phyloP scores from a whole-genome alignment of 371 early-diverging fungal species.

The Batkoa obscura region DNA sequence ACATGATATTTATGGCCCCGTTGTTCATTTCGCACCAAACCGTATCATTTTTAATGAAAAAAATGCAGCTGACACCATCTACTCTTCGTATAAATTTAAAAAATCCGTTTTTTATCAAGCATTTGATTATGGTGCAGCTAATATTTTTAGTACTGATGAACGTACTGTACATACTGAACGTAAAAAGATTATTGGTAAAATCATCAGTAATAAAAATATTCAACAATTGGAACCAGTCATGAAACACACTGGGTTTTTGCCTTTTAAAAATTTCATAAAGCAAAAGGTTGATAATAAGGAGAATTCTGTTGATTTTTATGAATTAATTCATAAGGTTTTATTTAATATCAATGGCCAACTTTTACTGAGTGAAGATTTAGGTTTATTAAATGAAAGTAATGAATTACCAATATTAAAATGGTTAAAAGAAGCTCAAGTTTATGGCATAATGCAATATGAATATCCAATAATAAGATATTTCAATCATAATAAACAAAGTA shows the following conservation, averaged over 20 bases:
- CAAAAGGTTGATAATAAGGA: too few relatives aligned
- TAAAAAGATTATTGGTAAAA: not conserved
- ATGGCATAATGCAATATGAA: not conserved
- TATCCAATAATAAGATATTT: conserved; percentile 7
- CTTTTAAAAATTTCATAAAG: too few relatives aligned
- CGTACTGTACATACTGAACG: not conserved
- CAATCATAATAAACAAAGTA: too few relatives aligned
- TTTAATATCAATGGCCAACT: conserved; percentile 26
- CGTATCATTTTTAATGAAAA: not conserved
- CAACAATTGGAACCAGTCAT: too few relatives aligned
- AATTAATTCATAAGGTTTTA: not conserved
- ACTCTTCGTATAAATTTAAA: not conserved
- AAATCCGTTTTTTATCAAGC: not conserved
- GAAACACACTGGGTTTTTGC: too few relatives aligned
- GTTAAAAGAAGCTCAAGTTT: not conserved
- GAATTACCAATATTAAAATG: conserved; percentile 7
- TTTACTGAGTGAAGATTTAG: conserved; percentile 23
- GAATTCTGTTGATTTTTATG: conserved; percentile 8
- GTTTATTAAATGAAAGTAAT: conserved; percentile 18
- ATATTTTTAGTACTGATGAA: not conserved
- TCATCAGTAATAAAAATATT: too few relatives aligned
- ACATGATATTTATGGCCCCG: not conserved
- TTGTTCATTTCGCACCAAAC: not conserved
- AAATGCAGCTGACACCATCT: not conserved
- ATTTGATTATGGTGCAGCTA: not conserved